A percentile compares a stretch with the other conserved stretches of the same genome.
phyloP scores from a whole-genome alignment of 139 green algal species.

The Haematococcus sp. region DNA sequence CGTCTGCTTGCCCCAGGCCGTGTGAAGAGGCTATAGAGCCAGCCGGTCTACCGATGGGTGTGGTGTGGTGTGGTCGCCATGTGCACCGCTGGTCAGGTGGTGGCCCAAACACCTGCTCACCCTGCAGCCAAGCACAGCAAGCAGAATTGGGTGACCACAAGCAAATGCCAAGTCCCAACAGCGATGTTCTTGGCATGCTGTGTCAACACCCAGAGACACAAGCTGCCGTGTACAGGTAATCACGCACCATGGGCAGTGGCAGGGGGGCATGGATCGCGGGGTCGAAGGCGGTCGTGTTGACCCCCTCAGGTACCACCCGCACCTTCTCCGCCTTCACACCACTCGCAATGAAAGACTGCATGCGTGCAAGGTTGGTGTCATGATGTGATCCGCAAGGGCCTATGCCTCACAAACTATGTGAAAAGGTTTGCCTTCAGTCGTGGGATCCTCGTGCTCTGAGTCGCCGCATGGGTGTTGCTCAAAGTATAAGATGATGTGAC shows the following conservation, averaged over 20 bases:
- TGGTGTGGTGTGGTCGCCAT: too few species aligned
- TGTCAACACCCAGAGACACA: too few species aligned
- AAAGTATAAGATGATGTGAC: too few species aligned
- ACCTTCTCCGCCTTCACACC: conserved; percentile 42
- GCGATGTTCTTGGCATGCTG: not conserved
- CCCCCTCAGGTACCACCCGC: conserved; percentile 51
- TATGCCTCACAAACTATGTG: not conserved
- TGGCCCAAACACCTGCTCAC: too few species aligned
- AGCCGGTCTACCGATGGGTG: too few species aligned
- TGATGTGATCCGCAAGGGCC: too few species aligned
- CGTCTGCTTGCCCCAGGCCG: too few species aligned
- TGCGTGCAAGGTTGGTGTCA: not conserved
- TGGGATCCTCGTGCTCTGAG: not conserved
- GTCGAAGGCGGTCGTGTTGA: conserved; percentile 62
- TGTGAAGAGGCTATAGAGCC: too few species aligned
- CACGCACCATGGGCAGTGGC: conserved; percentile 33
- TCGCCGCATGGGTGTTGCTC: not conserved
- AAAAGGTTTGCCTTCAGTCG: not conserved
- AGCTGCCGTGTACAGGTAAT: too few species aligned
- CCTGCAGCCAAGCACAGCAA: not conserved
- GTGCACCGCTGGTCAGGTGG: too few species aligned
- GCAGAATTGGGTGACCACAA: not conserved
- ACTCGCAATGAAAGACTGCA: conserved; percentile 9
- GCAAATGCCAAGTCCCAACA: not conserved
- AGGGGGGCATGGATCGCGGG: conserved; percentile 31